A percentile compares a stretch with the other conserved stretches of the same genome.
phyloP scores from a whole-genome alignment of 129 eudicot species.

The Flaveria trinervia region DNA sequence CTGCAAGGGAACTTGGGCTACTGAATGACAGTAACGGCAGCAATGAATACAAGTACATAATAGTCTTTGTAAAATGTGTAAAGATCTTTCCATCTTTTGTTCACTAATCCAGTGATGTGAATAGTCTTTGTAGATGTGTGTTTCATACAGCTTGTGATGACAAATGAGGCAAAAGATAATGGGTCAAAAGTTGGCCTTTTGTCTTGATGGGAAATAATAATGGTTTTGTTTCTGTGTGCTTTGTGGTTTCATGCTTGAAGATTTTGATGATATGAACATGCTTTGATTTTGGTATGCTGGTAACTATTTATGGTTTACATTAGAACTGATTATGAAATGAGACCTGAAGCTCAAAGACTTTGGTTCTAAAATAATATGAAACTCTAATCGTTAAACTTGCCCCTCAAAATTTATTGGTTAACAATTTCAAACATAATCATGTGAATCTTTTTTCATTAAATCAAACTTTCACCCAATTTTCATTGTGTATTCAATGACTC shows the following conservation, averaged over 20 bases:
- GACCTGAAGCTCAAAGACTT: neutral
- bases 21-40: conserved; percentile 17
- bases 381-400: neutral
- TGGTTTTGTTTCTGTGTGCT: conserved; percentile 16
- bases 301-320: neutral
- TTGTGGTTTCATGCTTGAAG: conserved; percentile 19
- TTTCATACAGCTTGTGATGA: neutral
- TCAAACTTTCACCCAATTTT: too few species aligned
- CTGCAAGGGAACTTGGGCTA: conserved; percentile 11
- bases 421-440: too few species aligned
- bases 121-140: conserved; percentile 11
- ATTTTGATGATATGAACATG: neutral
- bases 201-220: neutral
- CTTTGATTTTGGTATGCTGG: neutral
- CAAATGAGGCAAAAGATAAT: neutral
- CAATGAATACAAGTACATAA: conserved; percentile 9
- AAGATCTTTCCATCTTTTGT: neutral
- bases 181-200: conserved; percentile 1
- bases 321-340: neutral
- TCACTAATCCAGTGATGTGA: neutral
- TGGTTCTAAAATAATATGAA: neutral
- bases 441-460: too few species aligned
- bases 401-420: too few species aligned
- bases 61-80: conserved; percentile 8
- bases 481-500: too few species aligned